Evolutionary conservation across 169 alveolate genomes (phyloP).

Genomic region (Plasmodium coatneyi): DNA sequence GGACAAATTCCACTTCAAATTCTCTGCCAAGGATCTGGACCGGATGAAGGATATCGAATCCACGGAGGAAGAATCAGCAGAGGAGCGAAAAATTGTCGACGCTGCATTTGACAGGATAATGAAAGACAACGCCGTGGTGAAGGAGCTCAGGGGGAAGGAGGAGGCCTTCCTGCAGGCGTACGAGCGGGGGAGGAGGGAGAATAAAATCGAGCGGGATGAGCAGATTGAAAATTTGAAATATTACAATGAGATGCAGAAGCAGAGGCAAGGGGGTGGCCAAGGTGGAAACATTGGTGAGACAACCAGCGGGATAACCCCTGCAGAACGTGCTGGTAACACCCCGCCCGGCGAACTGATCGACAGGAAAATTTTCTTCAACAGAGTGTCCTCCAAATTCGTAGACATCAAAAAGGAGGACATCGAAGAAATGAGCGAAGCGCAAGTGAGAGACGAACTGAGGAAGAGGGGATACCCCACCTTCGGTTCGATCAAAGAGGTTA

Average conservation of each 20-base stretch:
- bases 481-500: constrained; percentile 31
- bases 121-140: not conserved
- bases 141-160: not conserved
- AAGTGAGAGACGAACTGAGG: constrained; percentile 38
- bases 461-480: constrained; percentile 71
- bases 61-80: not conserved
- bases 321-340: too few relatives aligned
- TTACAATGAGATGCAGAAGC: constrained; percentile 12
- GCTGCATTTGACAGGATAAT: not conserved
- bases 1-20: constrained; percentile 39
- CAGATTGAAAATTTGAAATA: constrained; percentile 45
- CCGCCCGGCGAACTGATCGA: not conserved
- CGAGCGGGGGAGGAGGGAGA: constrained; percentile 17
- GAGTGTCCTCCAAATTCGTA: not conserved
- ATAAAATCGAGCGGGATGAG: constrained; percentile 29
- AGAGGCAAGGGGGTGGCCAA: not conserved
- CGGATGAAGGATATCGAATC: not conserved
- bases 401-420: constrained; percentile 36
- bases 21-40: constrained; percentile 27
- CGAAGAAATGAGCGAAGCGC: constrained; percentile 48
- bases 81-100: constrained; percentile 36
- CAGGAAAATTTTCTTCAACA: not conserved
- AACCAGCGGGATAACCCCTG: not conserved
- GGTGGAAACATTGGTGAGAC: not conserved
- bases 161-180: constrained; percentile 6